A percentile compares a stretch with the other conserved stretches of the same genome.
These are phyloP conservation scores for Cryptococcus sp. DNA, from an alignment of 1,284 basidiomycete species.

Conservation along the genomic window DNA sequence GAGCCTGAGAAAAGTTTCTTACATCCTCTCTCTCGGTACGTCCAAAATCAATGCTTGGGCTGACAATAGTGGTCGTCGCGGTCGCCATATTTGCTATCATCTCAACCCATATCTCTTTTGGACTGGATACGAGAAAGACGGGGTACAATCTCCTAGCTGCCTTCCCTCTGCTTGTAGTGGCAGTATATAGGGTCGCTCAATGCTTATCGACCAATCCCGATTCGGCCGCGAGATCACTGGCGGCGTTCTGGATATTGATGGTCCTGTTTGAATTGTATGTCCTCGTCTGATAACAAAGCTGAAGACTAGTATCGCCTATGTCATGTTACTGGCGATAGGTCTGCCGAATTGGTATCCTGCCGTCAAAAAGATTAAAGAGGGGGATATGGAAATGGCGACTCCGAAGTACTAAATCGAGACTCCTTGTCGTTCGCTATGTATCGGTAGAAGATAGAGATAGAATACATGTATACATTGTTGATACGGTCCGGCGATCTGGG, in stretches of 20 bases:
- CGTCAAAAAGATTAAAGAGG: neutral
- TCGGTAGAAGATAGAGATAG: too few species aligned
- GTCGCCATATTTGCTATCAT: slow-evolving; percentile 1
- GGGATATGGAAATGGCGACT: neutral
- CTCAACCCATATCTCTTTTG: slow-evolving; percentile 3
- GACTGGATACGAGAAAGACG: slow-evolving; percentile 2
- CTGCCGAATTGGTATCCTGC: slow-evolving; percentile 2
- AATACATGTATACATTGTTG: too few species aligned
- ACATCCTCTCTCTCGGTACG: slow-evolving; percentile 22
- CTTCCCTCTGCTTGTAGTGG: slow-evolving; percentile 10
- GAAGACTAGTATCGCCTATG: neutral
- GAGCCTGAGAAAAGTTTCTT: slow-evolving; percentile 16
- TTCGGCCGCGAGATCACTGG: slow-evolving; percentile 7
- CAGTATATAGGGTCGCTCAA: slow-evolving; percentile 19
- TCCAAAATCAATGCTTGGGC: neutral
- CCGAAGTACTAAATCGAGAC: neutral
- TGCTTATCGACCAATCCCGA: slow-evolving; percentile 9
- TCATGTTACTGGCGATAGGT: neutral
- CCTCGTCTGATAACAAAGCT: neutral
- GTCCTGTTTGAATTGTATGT: slow-evolving; percentile 12
- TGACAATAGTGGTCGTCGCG: slow-evolving; percentile 3
- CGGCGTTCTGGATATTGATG: slow-evolving; percentile 16
- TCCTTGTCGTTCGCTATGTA: too few species aligned
- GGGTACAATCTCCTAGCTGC: slow-evolving; percentile 4
- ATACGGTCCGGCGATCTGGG: too few species aligned